These are phyloP conservation scores for Wallacemonas sp. DNA, from an alignment of 208 protist genomes.

Conservation along the genomic window DNA sequence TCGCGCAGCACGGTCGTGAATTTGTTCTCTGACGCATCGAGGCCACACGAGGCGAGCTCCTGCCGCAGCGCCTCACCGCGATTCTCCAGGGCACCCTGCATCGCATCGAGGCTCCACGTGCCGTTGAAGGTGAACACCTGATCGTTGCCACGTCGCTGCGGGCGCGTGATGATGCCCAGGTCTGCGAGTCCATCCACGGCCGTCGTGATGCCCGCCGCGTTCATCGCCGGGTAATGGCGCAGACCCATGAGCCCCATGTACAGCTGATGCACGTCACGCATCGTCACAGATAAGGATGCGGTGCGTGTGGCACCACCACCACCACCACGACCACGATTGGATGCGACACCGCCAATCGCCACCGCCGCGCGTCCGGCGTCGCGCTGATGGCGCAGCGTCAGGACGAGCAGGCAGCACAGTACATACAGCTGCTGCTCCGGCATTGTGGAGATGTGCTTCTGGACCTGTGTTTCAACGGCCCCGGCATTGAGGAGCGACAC, in stretches of 20 bases:
- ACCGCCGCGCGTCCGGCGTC: constrained; percentile 32
- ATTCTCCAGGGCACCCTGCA: constrained; percentile 54
- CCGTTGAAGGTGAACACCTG: constrained; percentile 66
- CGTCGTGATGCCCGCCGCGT: constrained; percentile 41
- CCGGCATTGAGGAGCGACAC: constrained; percentile 39
- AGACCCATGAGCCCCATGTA: constrained; percentile 72
- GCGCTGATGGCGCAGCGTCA: constrained; percentile 47
- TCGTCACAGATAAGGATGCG: constrained; percentile 36
- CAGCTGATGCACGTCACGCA: constrained; percentile 60
- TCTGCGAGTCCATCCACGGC: constrained; percentile 66
- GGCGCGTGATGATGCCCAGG: constrained; percentile 70
- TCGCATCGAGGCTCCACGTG: constrained; percentile 56
- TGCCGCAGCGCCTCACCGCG: constrained; percentile 58
- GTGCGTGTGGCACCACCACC: background rate
- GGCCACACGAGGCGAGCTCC: constrained; percentile 42
- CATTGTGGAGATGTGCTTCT: constrained; percentile 59
- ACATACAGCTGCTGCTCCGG: constrained; percentile 79
- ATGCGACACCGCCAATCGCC: constrained; percentile 15
- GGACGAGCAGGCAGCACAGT: constrained; percentile 73
- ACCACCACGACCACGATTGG: background rate
- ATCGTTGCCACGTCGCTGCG: constrained; percentile 59
- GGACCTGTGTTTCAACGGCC: constrained; percentile 51
- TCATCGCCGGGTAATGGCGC: constrained; percentile 72
- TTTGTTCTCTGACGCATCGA: constrained; percentile 56
- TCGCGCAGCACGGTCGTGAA: constrained; percentile 61